These are phyloP conservation scores for Tolypocladium tropicale DNA, from an alignment of 2,329 filamentous ascomycete genomes.

Conservation along the genomic window DNA sequence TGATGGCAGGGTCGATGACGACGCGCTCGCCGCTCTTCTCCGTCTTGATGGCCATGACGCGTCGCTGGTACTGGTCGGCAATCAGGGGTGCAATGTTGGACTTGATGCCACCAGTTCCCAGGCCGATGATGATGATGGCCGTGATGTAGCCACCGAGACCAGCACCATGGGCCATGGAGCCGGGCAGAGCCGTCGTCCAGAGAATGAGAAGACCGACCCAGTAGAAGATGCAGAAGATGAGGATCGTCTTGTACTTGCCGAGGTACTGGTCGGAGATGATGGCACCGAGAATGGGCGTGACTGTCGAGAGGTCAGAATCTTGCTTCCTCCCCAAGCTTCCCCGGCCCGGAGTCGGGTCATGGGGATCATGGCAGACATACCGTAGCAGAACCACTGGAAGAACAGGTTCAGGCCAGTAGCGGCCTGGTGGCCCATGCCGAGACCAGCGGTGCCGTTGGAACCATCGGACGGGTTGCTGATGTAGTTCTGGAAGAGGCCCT, in stretches of 20 bases:
- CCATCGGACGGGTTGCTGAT: conserved; percentile 26
- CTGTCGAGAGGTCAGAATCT: conserved; percentile 7
- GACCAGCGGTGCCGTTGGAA: conserved; percentile 32
- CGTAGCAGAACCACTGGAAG: conserved; percentile 42
- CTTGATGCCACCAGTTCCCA: conserved; percentile 62
- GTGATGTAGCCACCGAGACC: conserved; percentile 41
- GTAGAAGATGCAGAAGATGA: conserved; percentile 47
- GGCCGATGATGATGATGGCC: conserved; percentile 51
- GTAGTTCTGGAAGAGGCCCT: conserved; percentile 47
- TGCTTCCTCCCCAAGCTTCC: not conserved
- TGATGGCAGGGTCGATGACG: conserved; percentile 56
- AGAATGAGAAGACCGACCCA: conserved; percentile 45
- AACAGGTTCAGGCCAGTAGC: conserved; percentile 45
- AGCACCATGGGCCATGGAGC: conserved; percentile 23
- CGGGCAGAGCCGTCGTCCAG: conserved; percentile 36
- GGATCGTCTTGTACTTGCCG: conserved; percentile 52
- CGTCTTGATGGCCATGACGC: conserved; percentile 36
- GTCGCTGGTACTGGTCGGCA: conserved; percentile 55
- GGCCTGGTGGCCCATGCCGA: conserved; percentile 43
- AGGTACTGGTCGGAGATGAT: conserved; percentile 48
- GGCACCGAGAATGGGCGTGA: conserved; percentile 37
- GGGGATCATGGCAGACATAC: conserved; percentile 8
- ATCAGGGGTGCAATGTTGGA: conserved; percentile 50
- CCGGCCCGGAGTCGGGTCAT: not conserved
- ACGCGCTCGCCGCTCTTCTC: conserved; percentile 45